Base-by-base conservation (phyloP, 2,329 filamentous ascomycete genomes). In the Amphichorda felina region DNA sequence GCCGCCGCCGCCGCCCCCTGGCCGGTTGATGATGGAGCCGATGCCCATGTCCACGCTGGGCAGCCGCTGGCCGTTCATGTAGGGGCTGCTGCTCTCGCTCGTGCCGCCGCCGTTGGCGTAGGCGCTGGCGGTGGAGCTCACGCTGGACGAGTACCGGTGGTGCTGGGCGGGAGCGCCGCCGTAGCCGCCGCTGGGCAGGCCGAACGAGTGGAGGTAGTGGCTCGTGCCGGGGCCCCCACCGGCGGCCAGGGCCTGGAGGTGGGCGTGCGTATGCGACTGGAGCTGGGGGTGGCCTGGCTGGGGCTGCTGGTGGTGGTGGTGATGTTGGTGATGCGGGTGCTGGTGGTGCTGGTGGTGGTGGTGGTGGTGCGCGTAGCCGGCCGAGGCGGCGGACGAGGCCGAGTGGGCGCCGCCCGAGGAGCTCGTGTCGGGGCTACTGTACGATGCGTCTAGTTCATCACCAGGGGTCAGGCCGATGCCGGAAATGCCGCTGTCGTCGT, bases 401-500 rank as follows among this genome's bases (percentile, higher is more conserved):
- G 63, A 63, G 43, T 63, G 59, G 34, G 58, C 54, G 40, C 56
- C 18, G 26, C 40, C 56, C 59, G 22, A 64, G 64, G 24, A 60
- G 56, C 57, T 60, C 38, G 61, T 64, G 50, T 69, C 68, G 46
- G 68, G 68, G 51, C 66, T 71, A 60, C 63, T 70, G 57, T 71
- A 71, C 46, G 64, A 64, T 47, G 67, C 60, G 54, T 73, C 70
- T 50, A 73, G 55, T 50, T 75, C 72, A 57, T 75, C 71, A 59
- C 70, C 64, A 50, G 68, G 67, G 41, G 67, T 72, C 54, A 74
- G 61, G 56, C 61, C 68, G 57, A 70, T 69, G 56, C 66, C 68
- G 53, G 71, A 78, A 61, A 82, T 72, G 51, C 75, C 79, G 61
- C 75, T 81, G 61, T 85, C 80, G 62, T 82, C 79, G 61, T 73